Conservation (phyloP, 129 eudicot species). For the Flaveria sonorensis region DNA sequence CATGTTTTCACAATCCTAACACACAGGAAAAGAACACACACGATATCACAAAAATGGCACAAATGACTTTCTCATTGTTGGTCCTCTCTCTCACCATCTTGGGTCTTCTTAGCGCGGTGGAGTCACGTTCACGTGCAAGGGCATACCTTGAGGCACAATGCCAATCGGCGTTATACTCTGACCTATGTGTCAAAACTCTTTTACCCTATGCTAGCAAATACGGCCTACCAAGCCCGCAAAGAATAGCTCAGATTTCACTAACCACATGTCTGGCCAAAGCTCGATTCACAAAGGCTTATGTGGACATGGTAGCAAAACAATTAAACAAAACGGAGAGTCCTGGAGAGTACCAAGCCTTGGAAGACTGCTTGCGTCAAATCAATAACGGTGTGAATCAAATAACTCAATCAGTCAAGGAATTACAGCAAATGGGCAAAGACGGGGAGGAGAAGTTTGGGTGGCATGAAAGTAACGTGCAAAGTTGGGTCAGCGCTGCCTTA, state of each 20-base stretch:
- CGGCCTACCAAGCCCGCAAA: constrained; percentile 41
- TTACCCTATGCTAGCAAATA: constrained; percentile 29
- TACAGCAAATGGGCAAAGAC: constrained; percentile 34
- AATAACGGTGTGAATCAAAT: constrained; percentile 59
- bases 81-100: constrained; percentile 40
- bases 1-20: constrained; percentile 28
- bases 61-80: constrained; percentile 28
- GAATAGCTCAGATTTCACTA: constrained; percentile 62
- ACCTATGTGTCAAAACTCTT: constrained; percentile 47
- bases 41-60: constrained; percentile 33
- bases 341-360: constrained; percentile 41
- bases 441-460: constrained; percentile 51
- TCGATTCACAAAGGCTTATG: constrained; percentile 48
- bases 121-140: constrained; percentile 54
- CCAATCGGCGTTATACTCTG: constrained; percentile 41
- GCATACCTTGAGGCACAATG: constrained; percentile 53
- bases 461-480: constrained; percentile 66
- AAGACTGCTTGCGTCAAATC: constrained; percentile 54
- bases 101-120: constrained; percentile 26
- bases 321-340: constrained; percentile 34
- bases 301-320: constrained; percentile 45
- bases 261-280: constrained; percentile 57
- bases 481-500: constrained; percentile 68
- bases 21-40: constrained; percentile 6
- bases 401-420: constrained; percentile 49